Conservation (phyloP, 1,139 yeast species). For the Pneumocystis canis region DNA sequence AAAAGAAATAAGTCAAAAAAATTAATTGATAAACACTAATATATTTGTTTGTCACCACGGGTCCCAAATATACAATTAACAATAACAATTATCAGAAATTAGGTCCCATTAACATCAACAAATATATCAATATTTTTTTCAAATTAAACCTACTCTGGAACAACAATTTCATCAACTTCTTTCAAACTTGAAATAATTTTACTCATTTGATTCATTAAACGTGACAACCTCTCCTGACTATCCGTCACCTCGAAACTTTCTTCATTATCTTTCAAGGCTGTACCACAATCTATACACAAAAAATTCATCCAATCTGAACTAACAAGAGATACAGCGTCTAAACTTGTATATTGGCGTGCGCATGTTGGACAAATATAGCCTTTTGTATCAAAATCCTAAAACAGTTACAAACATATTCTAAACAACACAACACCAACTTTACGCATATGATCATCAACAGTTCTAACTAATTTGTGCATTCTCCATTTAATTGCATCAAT, state of each 20-base stretch:
- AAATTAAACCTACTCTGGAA: conserved; percentile 41
- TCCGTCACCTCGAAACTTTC: conserved; percentile 67
- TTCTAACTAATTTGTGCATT: conserved; percentile 70
- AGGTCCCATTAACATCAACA: neutral
- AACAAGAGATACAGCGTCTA: conserved; percentile 73
- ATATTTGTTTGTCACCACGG: conserved; percentile 59
- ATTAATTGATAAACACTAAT: conserved; percentile 30
- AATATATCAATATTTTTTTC: neutral
- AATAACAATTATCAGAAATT: too few relatives aligned
- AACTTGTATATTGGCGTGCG: conserved; percentile 59
- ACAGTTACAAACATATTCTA: neutral
- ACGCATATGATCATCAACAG: conserved; percentile 65
- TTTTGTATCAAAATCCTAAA: conserved; percentile 70
- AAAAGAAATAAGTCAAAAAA: conserved; percentile 41
- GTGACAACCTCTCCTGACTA: conserved; percentile 69
- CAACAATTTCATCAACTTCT: conserved; percentile 67
- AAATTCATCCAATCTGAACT: conserved; percentile 71
- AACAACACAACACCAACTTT: conserved; percentile 17
- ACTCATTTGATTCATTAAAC: conserved; percentile 75
- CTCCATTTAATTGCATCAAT: conserved; percentile 95
- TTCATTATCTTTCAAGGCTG: conserved; percentile 67
- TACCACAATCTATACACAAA: conserved; percentile 72
- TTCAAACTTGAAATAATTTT: conserved; percentile 74
- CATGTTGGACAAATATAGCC: conserved; percentile 88
- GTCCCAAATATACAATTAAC: too few relatives aligned